Base-by-base conservation (phyloP, 495 filamentous ascomycete genomes). In the Penicillium coprophilum region DNA sequence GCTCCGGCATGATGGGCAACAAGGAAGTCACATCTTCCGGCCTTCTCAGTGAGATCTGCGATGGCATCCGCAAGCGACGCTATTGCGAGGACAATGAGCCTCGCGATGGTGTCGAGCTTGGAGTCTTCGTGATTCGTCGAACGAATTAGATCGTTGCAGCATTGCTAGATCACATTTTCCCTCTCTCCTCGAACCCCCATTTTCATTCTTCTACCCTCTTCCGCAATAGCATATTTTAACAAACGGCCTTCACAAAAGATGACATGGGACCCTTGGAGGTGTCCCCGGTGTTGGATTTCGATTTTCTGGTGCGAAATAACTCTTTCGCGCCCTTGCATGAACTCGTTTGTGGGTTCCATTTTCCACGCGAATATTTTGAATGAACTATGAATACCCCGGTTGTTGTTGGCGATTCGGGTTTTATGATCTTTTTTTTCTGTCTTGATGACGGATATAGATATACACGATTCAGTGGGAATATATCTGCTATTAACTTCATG, bases 1-100 rank as follows among this genome's bases (percentile, higher is more conserved):
- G 71, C 23, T 20, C 45, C 53, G 66, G 69, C 40, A 53, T 71
- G 28, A 55, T 75, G 59, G 56, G 68, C 20, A 59, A 68, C 56
- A 71, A 81, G 51, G 73, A 81, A 23, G 70, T 81, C 27, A 80
- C 77, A 5, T 74, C 81, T 2, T 69, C 83, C 41, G 78, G 79
- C 62, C 61, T 89, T 15, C 75, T 88, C 23, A 73, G 82, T 45
- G 82, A 88, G 60, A 82, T 90, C 49, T 73, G 87, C 46, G 82
- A 87, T 32, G 85, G 85, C 19, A 80, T 90, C 54, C 75, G 72
- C 63, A 70, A 67, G 61, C 70, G 77, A 39, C 70, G 70, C 11
- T 82, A 79, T 53, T 69, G 71, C 28, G 74, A 75, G 31, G 72
- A 73, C 50, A 72, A 61, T 21, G 70, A 74, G 32, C 77, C 71